A percentile compares a stretch with the other conserved stretches of the same genome.
These are phyloP conservation scores for Cairneyella variabilis DNA, from an alignment of 495 filamentous ascomycete genomes.

Conservation along the genomic window DNA sequence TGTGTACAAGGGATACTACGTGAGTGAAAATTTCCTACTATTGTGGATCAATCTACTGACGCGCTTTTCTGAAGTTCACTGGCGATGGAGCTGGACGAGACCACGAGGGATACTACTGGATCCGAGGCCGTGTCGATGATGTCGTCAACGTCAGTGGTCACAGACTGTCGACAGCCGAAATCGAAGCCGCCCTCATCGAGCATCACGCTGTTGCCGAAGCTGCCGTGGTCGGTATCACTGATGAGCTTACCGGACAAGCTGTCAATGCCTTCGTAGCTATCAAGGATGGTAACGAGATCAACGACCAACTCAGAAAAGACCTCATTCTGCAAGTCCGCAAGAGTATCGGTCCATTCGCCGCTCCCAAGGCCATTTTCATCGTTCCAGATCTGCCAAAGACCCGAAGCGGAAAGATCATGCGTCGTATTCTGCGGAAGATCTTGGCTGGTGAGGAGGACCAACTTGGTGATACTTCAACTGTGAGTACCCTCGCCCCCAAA, in stretches of 20 bases:
- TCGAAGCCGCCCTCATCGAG: slow-evolving; percentile 94
- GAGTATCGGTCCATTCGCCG: slow-evolving; percentile 94
- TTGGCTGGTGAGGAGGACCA: slow-evolving; percentile 95
- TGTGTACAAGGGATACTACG: slow-evolving; percentile 97
- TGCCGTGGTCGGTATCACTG: slow-evolving; percentile 88
- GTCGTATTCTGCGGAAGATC: slow-evolving; percentile 94
- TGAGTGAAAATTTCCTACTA: slow-evolving; percentile 43
- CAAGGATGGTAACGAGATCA: slow-evolving; percentile 78
- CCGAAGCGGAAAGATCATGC: slow-evolving; percentile 97
- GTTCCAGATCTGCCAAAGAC: slow-evolving; percentile 96
- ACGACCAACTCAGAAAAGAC: slow-evolving; percentile 85
- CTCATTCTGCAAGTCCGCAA: slow-evolving; percentile 92
- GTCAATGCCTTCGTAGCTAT: slow-evolving; percentile 95
- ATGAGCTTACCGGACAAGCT: slow-evolving; percentile 93
- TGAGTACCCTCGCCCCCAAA: slow-evolving; percentile 43
- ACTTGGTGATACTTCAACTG: slow-evolving; percentile 87
- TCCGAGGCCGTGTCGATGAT: slow-evolving; percentile 96
- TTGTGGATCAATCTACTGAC: neutral
- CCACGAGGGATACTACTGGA: slow-evolving; percentile 99
- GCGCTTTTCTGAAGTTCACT: slow-evolving; percentile 76
- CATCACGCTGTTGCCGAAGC: slow-evolving; percentile 87
- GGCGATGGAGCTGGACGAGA: slow-evolving; percentile 96
- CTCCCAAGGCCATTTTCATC: slow-evolving; percentile 87
- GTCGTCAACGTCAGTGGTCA: slow-evolving; percentile 98
- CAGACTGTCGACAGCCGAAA: slow-evolving; percentile 93